Evolutionary conservation across 768 basidiomycete species (phyloP).

Genomic region (Kwoniella sp.): DNA sequence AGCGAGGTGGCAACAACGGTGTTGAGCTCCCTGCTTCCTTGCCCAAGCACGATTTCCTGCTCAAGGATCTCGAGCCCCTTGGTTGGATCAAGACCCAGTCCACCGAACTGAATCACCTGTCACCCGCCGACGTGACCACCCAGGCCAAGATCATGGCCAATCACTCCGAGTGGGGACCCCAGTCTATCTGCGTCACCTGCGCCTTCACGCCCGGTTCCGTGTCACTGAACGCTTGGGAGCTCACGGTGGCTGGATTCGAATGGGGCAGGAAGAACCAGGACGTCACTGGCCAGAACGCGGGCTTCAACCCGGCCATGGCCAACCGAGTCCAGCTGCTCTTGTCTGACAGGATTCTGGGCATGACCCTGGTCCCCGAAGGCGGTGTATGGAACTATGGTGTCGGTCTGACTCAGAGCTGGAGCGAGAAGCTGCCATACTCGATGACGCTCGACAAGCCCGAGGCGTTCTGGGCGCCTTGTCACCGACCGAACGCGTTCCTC

Average conservation of each 20-base stretch:
- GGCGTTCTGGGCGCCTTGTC: conserved; percentile 92
- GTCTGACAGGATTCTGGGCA: conserved; percentile 91
- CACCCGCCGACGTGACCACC: conserved; percentile 85
- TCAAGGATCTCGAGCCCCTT: conserved; percentile 90
- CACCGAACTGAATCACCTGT: conserved; percentile 83
- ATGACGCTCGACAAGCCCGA: conserved; percentile 89
- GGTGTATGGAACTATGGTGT: conserved; percentile 96
- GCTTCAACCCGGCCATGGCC: conserved; percentile 99
- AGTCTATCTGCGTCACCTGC: conserved; percentile 85
- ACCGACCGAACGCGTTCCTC: conserved; percentile 83
- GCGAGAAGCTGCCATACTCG: conserved; percentile 70
- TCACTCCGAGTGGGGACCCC: conserved; percentile 89
- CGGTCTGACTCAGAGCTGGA: conserved; percentile 87
- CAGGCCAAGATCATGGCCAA: conserved; percentile 97
- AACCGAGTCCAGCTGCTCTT: conserved; percentile 82
- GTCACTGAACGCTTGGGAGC: conserved; percentile 84
- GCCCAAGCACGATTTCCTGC: conserved; percentile 88
- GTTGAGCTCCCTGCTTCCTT: conserved; percentile 85
- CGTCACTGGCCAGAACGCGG: conserved; percentile 60
- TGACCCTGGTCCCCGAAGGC: conserved; percentile 91
- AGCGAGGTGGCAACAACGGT: conserved; percentile 89
- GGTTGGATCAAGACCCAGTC: conserved; percentile 95
- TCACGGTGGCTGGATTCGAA: conserved; percentile 89
- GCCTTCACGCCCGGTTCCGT: conserved; percentile 98
- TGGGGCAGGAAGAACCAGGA: conserved; percentile 95